These are phyloP conservation scores for Xylaria polymorpha DNA, from an alignment of 2,329 filamentous ascomycete genomes.

Conservation along the genomic window DNA sequence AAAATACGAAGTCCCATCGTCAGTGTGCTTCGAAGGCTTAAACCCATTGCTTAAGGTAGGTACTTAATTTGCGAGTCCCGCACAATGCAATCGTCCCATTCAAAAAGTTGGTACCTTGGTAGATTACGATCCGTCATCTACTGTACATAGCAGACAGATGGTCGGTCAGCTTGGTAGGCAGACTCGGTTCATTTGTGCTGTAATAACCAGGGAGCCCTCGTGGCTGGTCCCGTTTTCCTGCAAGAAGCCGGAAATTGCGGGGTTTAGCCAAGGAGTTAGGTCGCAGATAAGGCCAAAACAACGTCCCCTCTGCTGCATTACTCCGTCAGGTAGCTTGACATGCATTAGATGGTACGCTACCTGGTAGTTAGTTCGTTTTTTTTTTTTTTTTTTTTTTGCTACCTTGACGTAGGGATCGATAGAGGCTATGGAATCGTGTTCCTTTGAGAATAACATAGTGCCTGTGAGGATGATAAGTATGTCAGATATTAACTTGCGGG, in stretches of 20 bases:
- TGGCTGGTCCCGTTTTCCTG: slow-evolving; percentile 11
- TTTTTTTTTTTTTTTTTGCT: background rate
- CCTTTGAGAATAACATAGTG: background rate
- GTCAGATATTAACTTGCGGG: background rate
- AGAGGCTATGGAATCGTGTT: background rate
- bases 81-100: background rate
- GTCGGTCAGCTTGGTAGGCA: background rate
- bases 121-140: background rate
- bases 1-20: slow-evolving; percentile 1
- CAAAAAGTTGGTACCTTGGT: background rate
- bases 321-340: slow-evolving; percentile 3
- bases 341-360: background rate
- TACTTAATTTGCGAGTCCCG: slow-evolving; percentile 5
- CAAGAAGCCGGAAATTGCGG: slow-evolving; percentile 24
- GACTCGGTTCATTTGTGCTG: background rate
- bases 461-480: background rate
- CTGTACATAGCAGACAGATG: background rate
- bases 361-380: too few species aligned
- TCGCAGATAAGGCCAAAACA: slow-evolving; percentile 13
- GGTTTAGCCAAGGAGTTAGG: slow-evolving; percentile 27
- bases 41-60: background rate
- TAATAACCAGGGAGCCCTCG: background rate
- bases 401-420: background rate
- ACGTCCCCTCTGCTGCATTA: background rate
- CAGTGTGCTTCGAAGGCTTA: background rate